Evolutionary conservation across 192 early-diverging fungal species (phyloP), one percentile per base, ranked within the genome.

Genomic region (Backusella morwellensis): DNA sequence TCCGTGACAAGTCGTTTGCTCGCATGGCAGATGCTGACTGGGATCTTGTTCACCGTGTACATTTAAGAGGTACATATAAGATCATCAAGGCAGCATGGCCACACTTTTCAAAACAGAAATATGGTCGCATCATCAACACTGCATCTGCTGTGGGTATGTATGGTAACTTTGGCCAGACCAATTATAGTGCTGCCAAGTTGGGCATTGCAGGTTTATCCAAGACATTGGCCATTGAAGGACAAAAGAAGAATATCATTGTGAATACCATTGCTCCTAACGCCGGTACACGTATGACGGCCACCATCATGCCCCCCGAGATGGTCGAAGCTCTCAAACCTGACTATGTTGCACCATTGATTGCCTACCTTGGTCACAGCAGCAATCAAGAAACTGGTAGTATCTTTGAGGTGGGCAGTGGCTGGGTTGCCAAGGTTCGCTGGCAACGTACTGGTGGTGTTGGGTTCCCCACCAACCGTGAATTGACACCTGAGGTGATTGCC

Each of bases 241-340:
- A 86, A 75, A 92, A 93, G 79, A 88, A 92, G 82, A 97, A 97
- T 82, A 99, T 99, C 83, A 82, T 96, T 74, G 89, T 88, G 68
- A 98, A 99, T 83, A 92, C 95, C 69, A 97, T 99, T 86, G 97
- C 97, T 52, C 97, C 97, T 73, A 98, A 96, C 78, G 97, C 97
- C 12, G 97, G 96, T 41, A 98, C 97, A 6, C 87, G 91, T 47
- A 99, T 99, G 97, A 98, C 97, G 6, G 97, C 97, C 74, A 98
- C 97, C 59, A 86, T 99, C 74, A 91, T 98, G 91, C 96, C 97
- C 4, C 94, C 95, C 21, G 97, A 99, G 70, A 92, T 98, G 82
- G 92, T 98, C 70, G 95, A 95, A 59, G 92, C 95, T 54, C 89
- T 99, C 71, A 98, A 99, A 85, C 96, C 97, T 70, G 95, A 97